Evolutionary conservation across 2,329 filamentous ascomycete species (phyloP).

Genomic region (Mycosphaerella sp.): DNA sequence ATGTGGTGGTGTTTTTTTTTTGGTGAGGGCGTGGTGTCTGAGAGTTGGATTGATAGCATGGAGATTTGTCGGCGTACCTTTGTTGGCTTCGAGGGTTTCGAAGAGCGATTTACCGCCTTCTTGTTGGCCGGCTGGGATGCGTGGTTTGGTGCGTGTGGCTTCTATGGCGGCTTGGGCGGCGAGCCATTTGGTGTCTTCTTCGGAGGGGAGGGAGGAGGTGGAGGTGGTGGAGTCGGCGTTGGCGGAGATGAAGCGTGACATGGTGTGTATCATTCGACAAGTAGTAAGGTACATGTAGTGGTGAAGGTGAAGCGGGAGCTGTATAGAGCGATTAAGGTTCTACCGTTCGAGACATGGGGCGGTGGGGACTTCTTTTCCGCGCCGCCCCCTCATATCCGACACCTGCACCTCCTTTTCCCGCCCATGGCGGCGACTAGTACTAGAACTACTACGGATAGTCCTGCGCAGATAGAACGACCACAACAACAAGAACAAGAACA

Average conservation of each 20-base stretch:
- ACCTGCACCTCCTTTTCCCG: neutral
- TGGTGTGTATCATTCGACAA: too few species aligned
- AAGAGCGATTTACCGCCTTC: constrained; percentile 59
- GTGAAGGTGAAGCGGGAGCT: neutral
- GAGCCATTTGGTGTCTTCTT: constrained; percentile 43
- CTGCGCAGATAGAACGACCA: neutral
- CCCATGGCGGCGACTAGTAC: constrained; percentile 4
- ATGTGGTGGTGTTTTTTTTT: too few species aligned
- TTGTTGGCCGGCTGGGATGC: constrained; percentile 47
- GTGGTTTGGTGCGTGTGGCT: constrained; percentile 51
- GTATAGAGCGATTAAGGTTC: neutral
- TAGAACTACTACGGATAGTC: too few species aligned
- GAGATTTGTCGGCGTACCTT: constrained; percentile 48
- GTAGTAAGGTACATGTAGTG: too few species aligned
- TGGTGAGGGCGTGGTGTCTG: too few species aligned
- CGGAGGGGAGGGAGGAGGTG: too few species aligned
- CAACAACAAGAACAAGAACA: neutral
- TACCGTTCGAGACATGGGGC: neutral
- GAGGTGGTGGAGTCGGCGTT: constrained; percentile 37
- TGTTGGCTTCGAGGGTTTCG: constrained; percentile 74
- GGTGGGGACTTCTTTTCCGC: neutral
- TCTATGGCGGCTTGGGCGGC: constrained; percentile 62
- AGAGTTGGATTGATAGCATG: neutral
- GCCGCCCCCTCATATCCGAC: neutral
- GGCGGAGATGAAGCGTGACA: constrained; percentile 49